phyloP scores from a whole-genome alignment of 371 early-diverging fungal species.

The Actinomucor elegans region DNA sequence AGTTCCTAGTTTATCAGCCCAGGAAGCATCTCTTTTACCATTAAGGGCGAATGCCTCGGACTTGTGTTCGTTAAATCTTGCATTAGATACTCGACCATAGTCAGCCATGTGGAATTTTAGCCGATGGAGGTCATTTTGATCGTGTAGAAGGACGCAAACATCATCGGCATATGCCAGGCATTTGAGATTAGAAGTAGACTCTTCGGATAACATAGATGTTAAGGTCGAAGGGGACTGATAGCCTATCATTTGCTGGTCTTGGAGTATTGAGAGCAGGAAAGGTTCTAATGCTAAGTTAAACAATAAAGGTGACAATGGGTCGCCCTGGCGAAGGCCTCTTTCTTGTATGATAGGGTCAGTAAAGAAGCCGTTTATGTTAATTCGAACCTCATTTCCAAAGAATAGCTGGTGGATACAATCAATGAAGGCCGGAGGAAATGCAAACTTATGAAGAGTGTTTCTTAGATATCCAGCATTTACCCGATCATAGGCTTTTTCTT shows the following conservation, averaged over 20 bases:
- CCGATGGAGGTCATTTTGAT: too few species aligned
- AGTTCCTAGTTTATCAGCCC: too few species aligned
- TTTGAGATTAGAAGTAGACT: too few species aligned
- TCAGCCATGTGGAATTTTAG: too few species aligned
- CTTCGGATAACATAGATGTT: background rate
- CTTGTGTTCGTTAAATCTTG: too few species aligned
- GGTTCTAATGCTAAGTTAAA: constrained; percentile 18
- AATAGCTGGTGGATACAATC: constrained; percentile 1
- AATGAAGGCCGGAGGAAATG: constrained; percentile 4
- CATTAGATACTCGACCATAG: too few species aligned
- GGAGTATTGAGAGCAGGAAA: background rate
- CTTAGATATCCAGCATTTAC: constrained; percentile 16
- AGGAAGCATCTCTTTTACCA: too few species aligned
- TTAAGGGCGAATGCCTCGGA: too few species aligned
- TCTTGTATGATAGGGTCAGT: background rate
- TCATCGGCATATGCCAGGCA: constrained; percentile 16
- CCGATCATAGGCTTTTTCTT: constrained; percentile 23
- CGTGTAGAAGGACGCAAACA: too few species aligned
- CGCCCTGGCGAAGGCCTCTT: constrained; percentile 9
- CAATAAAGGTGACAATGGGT: constrained; percentile 8
- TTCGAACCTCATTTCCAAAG: background rate
- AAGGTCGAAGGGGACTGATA: too few species aligned
- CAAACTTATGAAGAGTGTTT: background rate
- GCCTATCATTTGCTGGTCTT: too few species aligned
- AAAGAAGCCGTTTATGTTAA: constrained; percentile 24